Conservation (phyloP, 305 asterid genomes). For the Fraxinus xanthoxyloides region DNA sequence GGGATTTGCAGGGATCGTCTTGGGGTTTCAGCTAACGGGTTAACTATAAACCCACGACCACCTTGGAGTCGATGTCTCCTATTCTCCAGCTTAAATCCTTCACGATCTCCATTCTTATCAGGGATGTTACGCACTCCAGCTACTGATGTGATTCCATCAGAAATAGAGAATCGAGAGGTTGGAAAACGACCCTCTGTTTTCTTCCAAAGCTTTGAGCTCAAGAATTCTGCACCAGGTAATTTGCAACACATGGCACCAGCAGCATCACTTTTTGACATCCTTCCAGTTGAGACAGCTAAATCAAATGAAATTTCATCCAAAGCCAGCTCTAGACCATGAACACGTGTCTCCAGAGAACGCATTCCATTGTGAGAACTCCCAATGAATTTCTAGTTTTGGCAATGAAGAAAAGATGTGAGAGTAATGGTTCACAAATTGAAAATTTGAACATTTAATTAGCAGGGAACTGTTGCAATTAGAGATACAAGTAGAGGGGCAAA, state of each 20-base stretch:
- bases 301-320: slow-evolving; percentile 88
- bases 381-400: slow-evolving; percentile 55
- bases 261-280: slow-evolving; percentile 50
- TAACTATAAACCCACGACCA: slow-evolving; percentile 58
- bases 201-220: slow-evolving; percentile 79
- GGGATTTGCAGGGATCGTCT: slow-evolving; percentile 43
- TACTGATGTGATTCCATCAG: slow-evolving; percentile 38
- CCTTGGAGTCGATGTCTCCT: slow-evolving; percentile 45
- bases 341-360: slow-evolving; percentile 86
- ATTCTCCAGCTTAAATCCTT: slow-evolving; percentile 27
- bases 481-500: background rate
- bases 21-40: slow-evolving; percentile 79
- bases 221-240: slow-evolving; percentile 74
- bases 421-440: background rate
- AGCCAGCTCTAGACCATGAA: slow-evolving; percentile 87
- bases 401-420: slow-evolving; percentile 15
- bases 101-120: slow-evolving; percentile 29
- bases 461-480: background rate
- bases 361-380: slow-evolving; percentile 90
- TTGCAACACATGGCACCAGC: slow-evolving; percentile 60
- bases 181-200: slow-evolving; percentile 45
- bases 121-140: slow-evolving; percentile 23
- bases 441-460: background rate
- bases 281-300: slow-evolving; percentile 73
- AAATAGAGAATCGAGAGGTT: slow-evolving; percentile 37